phyloP scores from a whole-genome alignment of 2,329 filamentous ascomycete genomes.

The Alternaria alternata region DNA sequence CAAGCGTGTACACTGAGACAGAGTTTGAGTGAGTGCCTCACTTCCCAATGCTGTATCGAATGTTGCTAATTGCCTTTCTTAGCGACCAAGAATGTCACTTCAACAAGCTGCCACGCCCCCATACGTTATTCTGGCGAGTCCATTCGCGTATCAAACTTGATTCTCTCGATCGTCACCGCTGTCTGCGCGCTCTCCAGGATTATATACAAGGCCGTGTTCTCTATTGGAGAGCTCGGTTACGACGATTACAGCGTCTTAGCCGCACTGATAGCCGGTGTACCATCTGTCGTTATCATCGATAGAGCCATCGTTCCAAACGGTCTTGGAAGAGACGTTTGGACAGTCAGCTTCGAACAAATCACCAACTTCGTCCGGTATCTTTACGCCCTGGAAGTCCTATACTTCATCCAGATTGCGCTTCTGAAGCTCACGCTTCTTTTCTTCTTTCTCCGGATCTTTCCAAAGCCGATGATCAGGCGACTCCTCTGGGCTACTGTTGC shows the following conservation, averaged over 20 bases:
- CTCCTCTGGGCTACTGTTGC: conserved; percentile 30
- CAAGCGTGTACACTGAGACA: conserved; percentile 27
- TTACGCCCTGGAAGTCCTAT: conserved; percentile 45
- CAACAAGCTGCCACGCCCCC: conserved; percentile 50
- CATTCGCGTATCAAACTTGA: conserved; percentile 46
- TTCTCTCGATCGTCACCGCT: conserved; percentile 46
- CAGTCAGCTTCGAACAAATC: conserved; percentile 53
- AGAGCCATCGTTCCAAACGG: conserved; percentile 44
- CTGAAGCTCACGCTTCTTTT: conserved; percentile 41
- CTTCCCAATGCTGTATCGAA: background rate
- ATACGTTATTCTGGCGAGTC: conserved; percentile 46
- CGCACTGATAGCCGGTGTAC: conserved; percentile 32
- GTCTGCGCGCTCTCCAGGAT: conserved; percentile 48
- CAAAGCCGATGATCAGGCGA: conserved; percentile 23
- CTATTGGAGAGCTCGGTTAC: conserved; percentile 45
- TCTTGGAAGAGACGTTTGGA: conserved; percentile 63
- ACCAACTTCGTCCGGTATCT: conserved; percentile 52
- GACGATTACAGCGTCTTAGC: conserved; percentile 50
- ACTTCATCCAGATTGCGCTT: conserved; percentile 42
- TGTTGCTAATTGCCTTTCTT: conserved; percentile 5
- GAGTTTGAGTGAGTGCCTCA: conserved; percentile 20
- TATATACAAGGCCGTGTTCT: conserved; percentile 49
- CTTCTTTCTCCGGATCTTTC: conserved; percentile 43
- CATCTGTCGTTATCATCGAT: conserved; percentile 39
- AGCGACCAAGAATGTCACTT: conserved; percentile 56